Evolutionary conservation across 2,329 filamentous ascomycete genomes (phyloP).

Genomic region (Sarocladium brachiariae): DNA sequence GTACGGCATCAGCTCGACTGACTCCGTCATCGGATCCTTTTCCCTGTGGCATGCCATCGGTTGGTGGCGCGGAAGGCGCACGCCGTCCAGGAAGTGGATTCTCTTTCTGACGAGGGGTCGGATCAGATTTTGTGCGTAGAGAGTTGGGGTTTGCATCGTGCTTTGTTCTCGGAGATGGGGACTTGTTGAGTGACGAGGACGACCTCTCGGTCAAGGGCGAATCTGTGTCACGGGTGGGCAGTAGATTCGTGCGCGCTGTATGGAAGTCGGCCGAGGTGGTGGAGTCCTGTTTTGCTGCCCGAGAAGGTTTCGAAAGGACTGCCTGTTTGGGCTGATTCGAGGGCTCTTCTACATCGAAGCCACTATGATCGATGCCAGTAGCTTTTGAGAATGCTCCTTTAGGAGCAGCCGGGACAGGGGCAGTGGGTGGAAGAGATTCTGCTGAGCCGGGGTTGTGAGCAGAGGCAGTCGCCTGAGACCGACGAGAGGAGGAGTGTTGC

Average conservation of each 20-base stretch:
- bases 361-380: slow-evolving; percentile 31
- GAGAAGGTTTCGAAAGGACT: not conserved
- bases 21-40: not conserved
- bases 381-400: not conserved
- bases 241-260: slow-evolving; percentile 33
- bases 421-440: slow-evolving; percentile 1
- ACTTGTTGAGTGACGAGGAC: slow-evolving; percentile 34
- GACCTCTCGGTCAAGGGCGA: slow-evolving; percentile 35
- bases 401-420: not conserved
- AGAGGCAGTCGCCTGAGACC: not conserved
- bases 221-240: slow-evolving; percentile 17
- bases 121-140: slow-evolving; percentile 2
- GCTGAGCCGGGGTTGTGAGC: slow-evolving; percentile 9
- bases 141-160: slow-evolving; percentile 24
- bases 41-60: not conserved
- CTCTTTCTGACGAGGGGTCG: not conserved
- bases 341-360: slow-evolving; percentile 27
- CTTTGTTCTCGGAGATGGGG: slow-evolving; percentile 26
- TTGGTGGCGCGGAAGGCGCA: not conserved
- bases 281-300: slow-evolving; percentile 17
- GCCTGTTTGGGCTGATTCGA: slow-evolving; percentile 14
- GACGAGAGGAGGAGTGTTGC: not conserved
- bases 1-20: not conserved
- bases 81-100: not conserved
- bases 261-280: slow-evolving; percentile 31